Base-by-base conservation (phyloP, 192 early-diverging fungal genomes). In the Backusella liffmaniae region DNA sequence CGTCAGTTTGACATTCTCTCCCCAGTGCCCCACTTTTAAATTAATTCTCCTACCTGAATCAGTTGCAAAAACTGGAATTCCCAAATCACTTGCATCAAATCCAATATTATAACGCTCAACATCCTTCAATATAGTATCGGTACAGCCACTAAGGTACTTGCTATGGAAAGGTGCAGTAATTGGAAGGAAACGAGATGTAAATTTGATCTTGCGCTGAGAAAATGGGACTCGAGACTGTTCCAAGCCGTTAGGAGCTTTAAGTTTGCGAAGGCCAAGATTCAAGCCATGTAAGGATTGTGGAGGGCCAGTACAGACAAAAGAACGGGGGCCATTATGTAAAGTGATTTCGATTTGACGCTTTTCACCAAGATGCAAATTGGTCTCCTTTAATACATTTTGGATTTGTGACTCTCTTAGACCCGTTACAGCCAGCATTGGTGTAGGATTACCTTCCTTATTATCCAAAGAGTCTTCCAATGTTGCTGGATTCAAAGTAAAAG, bases 91-190 rank as follows among this genome's bases (percentile, higher is more conserved):
- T 59, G 88, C 90, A 71, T 90, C 67, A 67, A 96, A 92, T 36
- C 71, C 70, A 81, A 96, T 80, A 26, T 83, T 82, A 80, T 91
- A 88, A 13, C 84, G 79, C 67, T 84, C 82, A 56, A 95, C 90
- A 86, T 96, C 95, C 67, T 85, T 78, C 72, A 86, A 88, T 36
- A 97, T 78, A 26, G 85, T 80, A 34, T 86, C 86, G 29, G 90
- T 85, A 37, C 91, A 93, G 5, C 88, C 73, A 37, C 86, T 78
- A 75, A 97, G 81, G 83, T 97, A 96, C n/a, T 88, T 85, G 32
- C 89, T 91, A 83, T 98, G 96, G 89, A 98, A 98, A 34, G 96
- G 96, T 67, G 91, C 94, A 37, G 92, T 90, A 76, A 97, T 94
- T 39, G 95, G 95, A 81, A 98, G 87, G 88, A 97, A 98, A 66